Percentiles rank a stretch among this genome's conserved stretches.
Conservation (phyloP, 139 green algal species). For the Pycnococcus provasolii region DNA sequence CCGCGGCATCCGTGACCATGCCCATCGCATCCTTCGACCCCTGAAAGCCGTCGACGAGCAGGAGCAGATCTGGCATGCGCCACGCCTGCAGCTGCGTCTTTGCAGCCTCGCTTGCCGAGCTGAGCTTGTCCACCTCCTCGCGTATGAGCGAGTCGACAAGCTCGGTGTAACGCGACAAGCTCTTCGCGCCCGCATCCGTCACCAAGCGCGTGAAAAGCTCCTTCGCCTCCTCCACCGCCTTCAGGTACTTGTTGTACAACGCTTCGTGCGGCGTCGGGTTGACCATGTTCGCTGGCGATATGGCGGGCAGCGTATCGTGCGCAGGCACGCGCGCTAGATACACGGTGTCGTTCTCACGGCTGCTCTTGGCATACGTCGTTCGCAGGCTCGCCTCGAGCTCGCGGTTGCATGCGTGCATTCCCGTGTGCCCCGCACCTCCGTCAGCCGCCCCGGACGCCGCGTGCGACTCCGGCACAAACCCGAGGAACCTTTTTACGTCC, state of each 20-base stretch:
- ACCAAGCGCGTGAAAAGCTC: slow-evolving; percentile 6
- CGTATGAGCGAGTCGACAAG: slow-evolving; percentile 7
- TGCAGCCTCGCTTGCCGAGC: slow-evolving; percentile 6
- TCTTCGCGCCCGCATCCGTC: not conserved
- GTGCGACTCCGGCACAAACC: no score
- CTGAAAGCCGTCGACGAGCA: not conserved
- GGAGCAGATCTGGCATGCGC: slow-evolving; percentile 11
- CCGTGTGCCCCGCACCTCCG: no score
- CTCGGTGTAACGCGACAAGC: slow-evolving; percentile 9
- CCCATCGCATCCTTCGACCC: not conserved
- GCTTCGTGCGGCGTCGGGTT: not conserved
- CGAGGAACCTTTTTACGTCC: no score
- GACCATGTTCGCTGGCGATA: not conserved
- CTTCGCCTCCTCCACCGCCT: not conserved
- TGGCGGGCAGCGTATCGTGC: not conserved
- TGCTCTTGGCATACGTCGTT: not conserved
- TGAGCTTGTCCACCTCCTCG: slow-evolving; percentile 1
- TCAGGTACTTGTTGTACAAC: not conserved
- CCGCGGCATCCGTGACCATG: not conserved
- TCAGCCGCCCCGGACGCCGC: no score
- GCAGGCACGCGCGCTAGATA: slow-evolving; percentile 7
- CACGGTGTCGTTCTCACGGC: slow-evolving; percentile 17
- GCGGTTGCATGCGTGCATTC: no score
- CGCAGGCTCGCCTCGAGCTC: not conserved
- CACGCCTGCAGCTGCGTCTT: not conserved